Evolutionary conservation across 2,329 filamentous ascomycete species (phyloP).

Genomic region (Alternaria sp.): DNA sequence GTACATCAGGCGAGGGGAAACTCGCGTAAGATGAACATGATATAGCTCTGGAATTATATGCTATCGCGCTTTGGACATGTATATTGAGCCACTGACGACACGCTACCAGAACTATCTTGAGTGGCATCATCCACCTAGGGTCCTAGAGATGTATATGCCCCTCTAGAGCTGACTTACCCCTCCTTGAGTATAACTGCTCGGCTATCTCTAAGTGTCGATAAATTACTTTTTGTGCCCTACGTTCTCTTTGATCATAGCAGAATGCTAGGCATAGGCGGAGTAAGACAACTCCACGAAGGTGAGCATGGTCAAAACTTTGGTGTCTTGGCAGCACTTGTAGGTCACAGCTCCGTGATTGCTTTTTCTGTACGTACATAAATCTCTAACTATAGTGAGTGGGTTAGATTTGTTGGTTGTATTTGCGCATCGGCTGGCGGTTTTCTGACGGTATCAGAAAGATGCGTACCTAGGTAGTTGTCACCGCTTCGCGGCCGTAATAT

Average conservation of each 20-base stretch:
- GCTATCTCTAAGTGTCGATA: background rate
- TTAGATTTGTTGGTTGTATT: background rate
- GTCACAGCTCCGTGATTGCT: background rate
- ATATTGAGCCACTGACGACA: constrained; percentile 2
- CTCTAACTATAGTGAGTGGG: background rate
- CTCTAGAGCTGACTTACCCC: background rate
- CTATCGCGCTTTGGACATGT: background rate
- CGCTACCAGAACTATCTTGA: background rate
- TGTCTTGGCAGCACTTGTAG: background rate
- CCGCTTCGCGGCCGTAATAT: too few relatives aligned
- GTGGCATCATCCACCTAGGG: background rate
- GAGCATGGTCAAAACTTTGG: background rate
- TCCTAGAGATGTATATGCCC: background rate
- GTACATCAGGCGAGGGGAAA: background rate
- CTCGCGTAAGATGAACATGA: background rate
- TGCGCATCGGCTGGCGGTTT: background rate
- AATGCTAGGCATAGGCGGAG: background rate
- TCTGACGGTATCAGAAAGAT: too few relatives aligned
- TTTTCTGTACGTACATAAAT: background rate
- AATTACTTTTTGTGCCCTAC: too few relatives aligned
- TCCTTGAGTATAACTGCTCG: background rate
- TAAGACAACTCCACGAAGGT: background rate
- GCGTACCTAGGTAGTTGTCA: background rate
- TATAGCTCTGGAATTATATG: background rate
- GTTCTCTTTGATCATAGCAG: background rate